Evolutionary conservation across 2,329 filamentous ascomycete genomes (phyloP), one percentile per base, ranked within the genome.

Genomic region (Venturia oleaginea): DNA sequence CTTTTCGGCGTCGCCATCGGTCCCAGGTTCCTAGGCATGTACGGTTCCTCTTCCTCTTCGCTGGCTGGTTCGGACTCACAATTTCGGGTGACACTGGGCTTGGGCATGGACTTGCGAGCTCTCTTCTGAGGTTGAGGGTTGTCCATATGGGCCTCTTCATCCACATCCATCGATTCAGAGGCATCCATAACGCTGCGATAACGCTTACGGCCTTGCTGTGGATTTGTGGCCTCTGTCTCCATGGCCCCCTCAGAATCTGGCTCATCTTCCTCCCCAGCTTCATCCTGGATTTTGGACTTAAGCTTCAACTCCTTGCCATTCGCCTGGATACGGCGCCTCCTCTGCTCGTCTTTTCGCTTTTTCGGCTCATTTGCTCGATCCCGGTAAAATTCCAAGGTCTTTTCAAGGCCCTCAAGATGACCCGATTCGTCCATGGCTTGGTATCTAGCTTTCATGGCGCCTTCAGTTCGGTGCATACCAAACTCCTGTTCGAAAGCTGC

Each of bases 361-460:
- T 57, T 57, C 27, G 51, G 51, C 51, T 32, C 30, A 57, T 57
- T 57, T 22, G 15, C 19, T 34, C 6, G 27, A 34, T 57, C 19
- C 30, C 34, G 51, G 30, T 57, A 57, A 34, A 57, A 57, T 6
- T 34, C n/a, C 51, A 57, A 34, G 51, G 15, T n/a, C 51, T 57
- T 57, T n/a, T 7, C 5, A 22, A 30, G 15, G 1, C 51, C 51
- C 6, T 34, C 51, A 32, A 57, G 51, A 34, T 57, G 51, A 32
- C 51, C 51, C 30, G 51, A 57, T 34, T 57, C 51, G 51, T 57
- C 34, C 51, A 57, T 6, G 27, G 51, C 51, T 57, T 57, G 51
- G 51, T 34, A 57, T 57, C 51, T 57, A 30, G 15, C 51, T 34
- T 57, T 57, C 51, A 57, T 57, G 51, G 51, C 51, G 19, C 7